Conservation (phyloP, 176 grass and related monocot genomes). For the Aegilops speltoides region DNA sequence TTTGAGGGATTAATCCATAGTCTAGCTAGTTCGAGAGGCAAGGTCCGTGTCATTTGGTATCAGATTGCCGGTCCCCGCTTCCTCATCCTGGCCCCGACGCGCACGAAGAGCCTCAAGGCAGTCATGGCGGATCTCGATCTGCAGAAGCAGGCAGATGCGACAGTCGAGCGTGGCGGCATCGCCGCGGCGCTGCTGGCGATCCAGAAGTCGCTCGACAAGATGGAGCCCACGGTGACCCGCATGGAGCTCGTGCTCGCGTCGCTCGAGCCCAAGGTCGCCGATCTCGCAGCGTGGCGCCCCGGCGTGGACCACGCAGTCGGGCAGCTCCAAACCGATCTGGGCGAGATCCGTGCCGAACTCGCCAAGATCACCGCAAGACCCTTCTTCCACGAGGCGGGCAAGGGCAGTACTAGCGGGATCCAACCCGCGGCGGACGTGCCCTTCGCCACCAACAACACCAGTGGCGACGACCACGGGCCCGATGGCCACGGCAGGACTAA, state of each 20-base stretch:
- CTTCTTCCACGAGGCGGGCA: too few species aligned
- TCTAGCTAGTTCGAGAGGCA: too few species aligned
- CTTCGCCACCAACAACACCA: too few species aligned
- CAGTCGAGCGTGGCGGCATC: not conserved
- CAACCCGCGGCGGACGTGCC: too few species aligned
- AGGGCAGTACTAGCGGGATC: not conserved
- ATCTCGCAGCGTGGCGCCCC: not conserved
- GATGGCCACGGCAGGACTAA: too few species aligned
- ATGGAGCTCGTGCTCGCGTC: not conserved
- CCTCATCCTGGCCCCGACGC: not conserved
- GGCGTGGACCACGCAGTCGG: not conserved
- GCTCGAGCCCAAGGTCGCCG: not conserved
- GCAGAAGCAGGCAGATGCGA: not conserved
- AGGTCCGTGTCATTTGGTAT: not conserved
- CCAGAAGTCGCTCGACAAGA: not conserved
- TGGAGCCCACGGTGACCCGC: not conserved
- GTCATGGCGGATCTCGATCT: not conserved
- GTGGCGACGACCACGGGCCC: too few species aligned
- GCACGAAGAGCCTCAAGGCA: not conserved
- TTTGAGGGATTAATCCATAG: too few species aligned
- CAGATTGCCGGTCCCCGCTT: not conserved
- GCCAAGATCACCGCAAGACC: not conserved
- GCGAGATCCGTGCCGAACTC: not conserved
- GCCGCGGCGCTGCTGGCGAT: not conserved
- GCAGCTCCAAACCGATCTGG: not conserved